Evolutionary conservation across 2,329 filamentous ascomycete species (phyloP), one percentile per base, ranked within the genome.

Genomic region (Phaeoacremonium minimum): DNA sequence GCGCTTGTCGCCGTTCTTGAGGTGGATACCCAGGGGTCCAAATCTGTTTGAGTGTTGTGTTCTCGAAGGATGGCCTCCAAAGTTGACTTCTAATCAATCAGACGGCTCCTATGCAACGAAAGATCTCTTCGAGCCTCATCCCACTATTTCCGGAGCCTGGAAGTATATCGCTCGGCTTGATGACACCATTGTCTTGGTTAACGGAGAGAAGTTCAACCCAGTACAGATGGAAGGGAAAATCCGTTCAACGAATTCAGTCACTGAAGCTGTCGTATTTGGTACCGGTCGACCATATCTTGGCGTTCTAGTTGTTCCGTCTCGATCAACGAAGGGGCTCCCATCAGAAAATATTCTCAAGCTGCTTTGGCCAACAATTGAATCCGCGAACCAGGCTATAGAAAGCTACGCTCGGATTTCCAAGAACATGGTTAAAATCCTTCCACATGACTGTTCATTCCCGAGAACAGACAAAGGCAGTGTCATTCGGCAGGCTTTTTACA

Each of bases 241-340:
- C 6, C 61, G 75, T 16, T 61, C 71, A 35, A 58, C 69, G 40
- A 49, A 54, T 9, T 50, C 65, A 1, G 68, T 80, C 5, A 55
- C 60, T 15, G 75, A 79, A 45, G 69, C 68, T 0, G 61, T 77
- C 6, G 61, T 75, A 2, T 75, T 78, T 46, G 75, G 75, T 1
- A 56, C 63, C 4, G 67, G 66, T 7, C 65, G 62, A 36, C 55
- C 66, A 6, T 53, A 64, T n/a, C 65, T 70, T 1, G 75, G 73
- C 6, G 43, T 77, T 33, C 47, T 55, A 29, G 62, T 87, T 14
- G 69, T 85, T 0, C 51, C 59, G 12, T 51, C 52, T 1, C 15
- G 38, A 1, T 38, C 40, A 1, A 41, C 44, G 1, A 20, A 38
- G 20, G 30, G 44, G 36, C 14, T 51, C 39, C 19, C 47, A 14